Evolutionary conservation across 1,139 yeast species (phyloP), one percentile per base, ranked within the genome.

Genomic region (Geotrichum carabidarum): DNA sequence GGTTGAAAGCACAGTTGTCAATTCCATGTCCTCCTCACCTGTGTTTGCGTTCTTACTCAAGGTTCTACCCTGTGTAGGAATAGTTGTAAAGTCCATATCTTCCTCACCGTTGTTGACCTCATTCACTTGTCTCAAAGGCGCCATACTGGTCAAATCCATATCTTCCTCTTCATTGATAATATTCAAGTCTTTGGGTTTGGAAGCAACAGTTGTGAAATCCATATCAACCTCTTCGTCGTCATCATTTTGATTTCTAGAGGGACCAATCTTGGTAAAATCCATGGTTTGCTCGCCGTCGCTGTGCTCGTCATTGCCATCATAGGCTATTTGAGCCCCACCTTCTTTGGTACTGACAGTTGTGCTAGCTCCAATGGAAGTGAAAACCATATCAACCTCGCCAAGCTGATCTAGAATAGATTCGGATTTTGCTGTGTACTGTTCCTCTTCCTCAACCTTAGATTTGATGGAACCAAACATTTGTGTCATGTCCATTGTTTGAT

Each of bases 21-120:
- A 48, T 9, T 52, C 55, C 55, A 52, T 52, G 31, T 54, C 54
- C 31, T 32, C 40, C 30, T 50, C 41, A 27, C 46, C 48, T 11
- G 30, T 37, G 35, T 36, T 22, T 9, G 57, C 34, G 36, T 2
- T 48, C 52, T 15, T 51, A 54, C 5, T 40, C 44, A n/a, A 51
- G 45, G 40, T 31, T 18, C 27, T 38, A 18, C 42, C 45, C 3
- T 48, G 57, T 44, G 15, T 40, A 36, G 50, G 55, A 35, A 14
- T 44, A 22, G 43, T 53, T 1, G 66, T 64, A 46, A 65, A 36
- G n/a, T 62, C 62, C 65, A 63, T 59, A 8, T 58, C 55, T 44
- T 51, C 51, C n/a, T 57, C 57, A 9, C 54, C 60, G 12, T 48
- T 49, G 8, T 52, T 53, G 15, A 50, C 53, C 2, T 11, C 34